Evolutionary conservation across 2,329 filamentous ascomycete species (phyloP), one percentile per base, ranked within the genome.

Genomic region (Ophiostoma perfectum): DNA sequence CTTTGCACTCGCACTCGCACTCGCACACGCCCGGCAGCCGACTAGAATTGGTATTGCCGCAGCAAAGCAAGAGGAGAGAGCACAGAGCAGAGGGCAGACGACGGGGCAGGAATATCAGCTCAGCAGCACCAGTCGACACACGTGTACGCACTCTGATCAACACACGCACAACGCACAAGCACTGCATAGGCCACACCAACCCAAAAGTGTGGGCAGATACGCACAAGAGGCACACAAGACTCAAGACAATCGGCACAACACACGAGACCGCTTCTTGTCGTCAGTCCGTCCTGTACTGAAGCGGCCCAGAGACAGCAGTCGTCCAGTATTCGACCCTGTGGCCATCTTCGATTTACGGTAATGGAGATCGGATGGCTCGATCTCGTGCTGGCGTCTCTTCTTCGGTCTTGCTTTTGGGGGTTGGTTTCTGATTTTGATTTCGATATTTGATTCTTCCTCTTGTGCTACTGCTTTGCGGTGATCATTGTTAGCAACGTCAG

Each of bases 171-270:
- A 38, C 52, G 27, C 52, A 60, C 55, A 60, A 60, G 27, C n/a
- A 38, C 55, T 60, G 55, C 55, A 60, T 60, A 60, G 55, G 55
- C 55, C 55, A 38, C 55, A 60, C 55, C 27, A 38, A 60, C 55
- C 55, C 27, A 60, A 60, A 38, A 60, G 55, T 39, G 55, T 60
- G 55, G 49, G 55, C 55, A 60, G 55, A 60, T 12, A 60, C 55
- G n/a, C 55, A 27, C 27, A 60, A 27, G 38, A 60, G 27, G 42
- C 42, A 44, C 7, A 16, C 52, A 39, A 14, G 9, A 12, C 8
- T 58, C 55, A 60, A 38, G 49, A 55, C 27, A 27, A 27, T 27
- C 27, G 27, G 27, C 27, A 27, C 27, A 27, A 27, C 49, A 12
- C 18, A 11, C 18, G 49, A 55, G 49, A 55, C 49, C n/a, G 49